Conservation (phyloP, 495 filamentous ascomycete species). For the Penicillium paradoxum region DNA sequence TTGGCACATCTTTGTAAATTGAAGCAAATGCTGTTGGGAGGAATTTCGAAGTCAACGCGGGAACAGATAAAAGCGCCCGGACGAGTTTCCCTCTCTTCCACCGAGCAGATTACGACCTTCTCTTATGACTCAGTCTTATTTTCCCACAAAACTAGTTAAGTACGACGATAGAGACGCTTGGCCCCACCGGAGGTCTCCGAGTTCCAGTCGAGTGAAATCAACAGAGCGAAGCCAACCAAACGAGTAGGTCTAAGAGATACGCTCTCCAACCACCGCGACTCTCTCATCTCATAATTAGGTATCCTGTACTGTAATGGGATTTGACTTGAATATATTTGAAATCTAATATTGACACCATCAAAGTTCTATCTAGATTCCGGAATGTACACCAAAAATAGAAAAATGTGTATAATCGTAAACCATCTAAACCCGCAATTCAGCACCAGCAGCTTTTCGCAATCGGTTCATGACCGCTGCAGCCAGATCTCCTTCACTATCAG, state of each 20-base stretch:
- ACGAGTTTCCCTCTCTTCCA: constrained; percentile 8
- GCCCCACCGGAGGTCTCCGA: constrained; percentile 19
- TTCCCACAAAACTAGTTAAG: background rate
- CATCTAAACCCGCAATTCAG: constrained; percentile 35
- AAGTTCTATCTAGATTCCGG: background rate
- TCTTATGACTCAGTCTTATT: background rate
- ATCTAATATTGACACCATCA: constrained; percentile 4
- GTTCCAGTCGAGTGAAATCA: background rate
- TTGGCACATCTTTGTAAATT: constrained; percentile 29
- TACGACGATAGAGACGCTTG: background rate
- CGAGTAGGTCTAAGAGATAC: constrained; percentile 14
- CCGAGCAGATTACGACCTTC: background rate
- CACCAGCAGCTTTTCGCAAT: constrained; percentile 76
- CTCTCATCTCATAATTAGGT: too few species aligned
- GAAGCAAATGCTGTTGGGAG: background rate
- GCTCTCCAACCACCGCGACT: too few species aligned
- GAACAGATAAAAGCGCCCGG: background rate
- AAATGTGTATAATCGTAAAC: constrained; percentile 3
- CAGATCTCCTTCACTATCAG: constrained; percentile 66
- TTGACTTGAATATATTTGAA: background rate
- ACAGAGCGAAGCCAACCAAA: background rate
- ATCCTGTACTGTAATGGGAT: background rate
- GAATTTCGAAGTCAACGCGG: background rate
- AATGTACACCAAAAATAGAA: background rate
- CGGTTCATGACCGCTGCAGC: constrained; percentile 97